Percentiles rank a stretch among this genome's conserved stretches.
Evolutionary conservation across 306 rosid species (phyloP).

Genomic region (Astragalus glycyphyllos): DNA sequence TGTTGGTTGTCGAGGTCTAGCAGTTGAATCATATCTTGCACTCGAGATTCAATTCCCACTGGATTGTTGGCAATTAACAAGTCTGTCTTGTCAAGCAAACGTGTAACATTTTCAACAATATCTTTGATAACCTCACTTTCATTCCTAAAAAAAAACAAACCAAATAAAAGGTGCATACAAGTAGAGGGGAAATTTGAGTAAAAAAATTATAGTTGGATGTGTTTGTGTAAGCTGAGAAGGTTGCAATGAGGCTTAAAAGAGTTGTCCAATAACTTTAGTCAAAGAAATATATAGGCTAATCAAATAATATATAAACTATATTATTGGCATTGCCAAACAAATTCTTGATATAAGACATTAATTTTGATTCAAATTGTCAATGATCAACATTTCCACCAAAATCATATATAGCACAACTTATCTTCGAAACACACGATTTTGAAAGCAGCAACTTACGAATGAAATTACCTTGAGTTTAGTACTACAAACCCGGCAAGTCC

Average conservation of each 20-base stretch:
- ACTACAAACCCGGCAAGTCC: background rate
- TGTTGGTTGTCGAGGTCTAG: background rate
- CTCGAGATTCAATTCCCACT: conserved; percentile 12
- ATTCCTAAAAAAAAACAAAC: background rate
- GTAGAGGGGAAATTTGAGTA: background rate
- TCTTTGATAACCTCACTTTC: background rate
- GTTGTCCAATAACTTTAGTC: no score
- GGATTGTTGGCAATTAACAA: background rate
- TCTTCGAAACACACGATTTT: no score
- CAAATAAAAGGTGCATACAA: background rate
- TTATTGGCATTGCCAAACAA: no score
- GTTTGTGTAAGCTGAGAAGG: no score
- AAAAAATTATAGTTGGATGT: background rate
- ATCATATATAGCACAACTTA: no score
- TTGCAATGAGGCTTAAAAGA: no score
- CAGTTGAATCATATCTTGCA: background rate
- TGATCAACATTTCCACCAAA: no score
- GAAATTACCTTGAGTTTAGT: background rate
- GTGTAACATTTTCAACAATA: background rate
- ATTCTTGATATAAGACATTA: no score
- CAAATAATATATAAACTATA: no score
- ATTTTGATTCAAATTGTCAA: no score
- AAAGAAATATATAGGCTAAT: no score
- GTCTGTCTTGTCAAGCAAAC: background rate
- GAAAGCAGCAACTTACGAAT: no score